phyloP scores from a whole-genome alignment of 805 yeast species.

The Ogataea populi-albae region DNA sequence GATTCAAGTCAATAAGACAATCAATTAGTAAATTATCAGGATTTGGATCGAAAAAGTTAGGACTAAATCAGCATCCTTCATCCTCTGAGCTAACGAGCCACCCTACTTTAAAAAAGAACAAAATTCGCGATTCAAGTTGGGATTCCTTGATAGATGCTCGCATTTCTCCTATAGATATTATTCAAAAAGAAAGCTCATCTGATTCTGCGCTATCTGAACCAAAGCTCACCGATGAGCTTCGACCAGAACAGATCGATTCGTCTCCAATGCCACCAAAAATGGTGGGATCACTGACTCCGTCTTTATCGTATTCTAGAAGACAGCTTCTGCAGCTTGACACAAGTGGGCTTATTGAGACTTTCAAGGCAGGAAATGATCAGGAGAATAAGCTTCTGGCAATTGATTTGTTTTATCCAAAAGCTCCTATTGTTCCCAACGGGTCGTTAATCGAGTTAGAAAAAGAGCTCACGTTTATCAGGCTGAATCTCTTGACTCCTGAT shows the following conservation, averaged over 20 bases:
- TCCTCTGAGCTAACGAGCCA: neutral
- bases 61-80: neutral
- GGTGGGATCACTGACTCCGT: neutral
- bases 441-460: conserved; percentile 18
- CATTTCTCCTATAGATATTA: conserved; percentile 21
- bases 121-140: conserved; percentile 9
- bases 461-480: conserved; percentile 21
- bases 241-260: neutral
- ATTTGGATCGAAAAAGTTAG: conserved; percentile 2
- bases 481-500: conserved; percentile 14
- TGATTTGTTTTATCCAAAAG: conserved; percentile 20
- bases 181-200: conserved; percentile 5
- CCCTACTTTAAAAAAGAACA: conserved; percentile 1
- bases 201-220: conserved; percentile 1
- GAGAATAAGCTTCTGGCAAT: conserved; percentile 21
- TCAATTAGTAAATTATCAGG: conserved; percentile 7
- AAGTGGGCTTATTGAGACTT: conserved; percentile 10
- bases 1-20: conserved; percentile 5
- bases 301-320: conserved; percentile 12
- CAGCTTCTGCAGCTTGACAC: conserved; percentile 21
- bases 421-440: conserved; percentile 5
- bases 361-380: conserved; percentile 15
- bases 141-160: conserved; percentile 12
- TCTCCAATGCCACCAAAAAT: conserved; percentile 1
- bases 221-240: neutral